These are phyloP conservation scores for Lagenaria siceraria DNA, from an alignment of 306 rosid genomes.

Conservation along the genomic window DNA sequence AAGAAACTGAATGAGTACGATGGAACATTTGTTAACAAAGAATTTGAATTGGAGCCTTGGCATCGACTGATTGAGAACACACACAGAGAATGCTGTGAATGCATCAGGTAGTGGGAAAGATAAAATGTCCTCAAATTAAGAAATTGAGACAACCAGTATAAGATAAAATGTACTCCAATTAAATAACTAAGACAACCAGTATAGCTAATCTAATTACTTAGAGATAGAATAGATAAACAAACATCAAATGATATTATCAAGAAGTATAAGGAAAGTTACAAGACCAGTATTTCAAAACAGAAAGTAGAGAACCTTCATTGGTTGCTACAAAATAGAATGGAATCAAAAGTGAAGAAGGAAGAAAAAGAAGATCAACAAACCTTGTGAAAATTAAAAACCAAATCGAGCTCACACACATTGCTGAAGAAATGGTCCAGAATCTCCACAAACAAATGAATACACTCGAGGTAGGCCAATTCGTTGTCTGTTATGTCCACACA, in stretches of 20 bases:
- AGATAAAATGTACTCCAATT: background rate
- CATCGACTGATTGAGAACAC: background rate
- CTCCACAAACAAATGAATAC: conserved; percentile 93
- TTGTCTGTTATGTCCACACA: conserved; percentile 99
- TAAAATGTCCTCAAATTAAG: background rate
- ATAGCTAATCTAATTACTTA: background rate
- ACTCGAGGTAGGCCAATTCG: conserved; percentile 89
- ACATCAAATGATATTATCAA: background rate
- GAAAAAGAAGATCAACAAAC: conserved; percentile 21
- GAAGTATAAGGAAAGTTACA: background rate
- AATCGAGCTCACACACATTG: conserved; percentile 83
- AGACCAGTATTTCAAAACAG: background rate
- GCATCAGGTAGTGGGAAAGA: background rate
- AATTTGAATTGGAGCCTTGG: background rate
- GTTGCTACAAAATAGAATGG: background rate
- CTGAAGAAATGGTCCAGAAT: conserved; percentile 94
- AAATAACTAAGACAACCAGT: background rate
- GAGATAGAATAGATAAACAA: background rate
- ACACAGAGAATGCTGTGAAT: background rate
- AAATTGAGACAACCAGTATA: background rate
- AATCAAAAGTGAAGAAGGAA: background rate
- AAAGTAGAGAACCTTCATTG: background rate
- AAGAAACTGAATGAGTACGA: background rate
- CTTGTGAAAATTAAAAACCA: conserved; percentile 92
- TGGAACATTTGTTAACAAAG: background rate